Percentiles rank a stretch among this genome's conserved stretches.
These are phyloP conservation scores for Bruguiera gymnorhiza DNA, from an alignment of 345 rosid genomes.

Conservation along the genomic window DNA sequence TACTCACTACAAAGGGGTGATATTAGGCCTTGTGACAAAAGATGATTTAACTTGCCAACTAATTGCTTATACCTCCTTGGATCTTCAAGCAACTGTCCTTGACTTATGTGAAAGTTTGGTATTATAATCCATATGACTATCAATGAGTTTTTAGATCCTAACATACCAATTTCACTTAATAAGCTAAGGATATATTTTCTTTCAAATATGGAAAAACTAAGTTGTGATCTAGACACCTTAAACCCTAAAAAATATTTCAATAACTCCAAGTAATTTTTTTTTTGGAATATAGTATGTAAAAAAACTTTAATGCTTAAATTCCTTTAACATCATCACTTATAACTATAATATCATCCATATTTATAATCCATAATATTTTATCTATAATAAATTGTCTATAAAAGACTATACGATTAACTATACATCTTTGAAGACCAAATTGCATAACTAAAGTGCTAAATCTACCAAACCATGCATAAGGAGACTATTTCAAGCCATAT, in stretches of 20 bases:
- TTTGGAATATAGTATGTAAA: too few relatives aligned
- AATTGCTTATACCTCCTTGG: background rate
- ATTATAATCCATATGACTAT: background rate
- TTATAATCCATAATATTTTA: too few relatives aligned
- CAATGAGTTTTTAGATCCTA: background rate
- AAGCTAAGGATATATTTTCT: background rate
- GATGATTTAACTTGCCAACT: background rate
- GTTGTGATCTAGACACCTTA: background rate
- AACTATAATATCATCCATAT: too few relatives aligned
- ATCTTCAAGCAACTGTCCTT: background rate
- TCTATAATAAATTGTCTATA: too few relatives aligned
- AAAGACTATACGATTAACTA: too few relatives aligned
- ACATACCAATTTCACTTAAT: rapidly evolving
- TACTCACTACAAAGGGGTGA: background rate
- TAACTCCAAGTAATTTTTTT: too few relatives aligned
- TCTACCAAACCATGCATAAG: too few relatives aligned
- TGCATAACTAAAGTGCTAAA: too few relatives aligned
- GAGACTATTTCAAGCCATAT: too few relatives aligned
- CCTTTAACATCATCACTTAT: too few relatives aligned
- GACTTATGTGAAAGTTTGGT: background rate
- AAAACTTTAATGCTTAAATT: too few relatives aligned
- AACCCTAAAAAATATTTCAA: background rate
- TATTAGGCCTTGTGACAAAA: background rate
- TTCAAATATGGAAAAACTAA: background rate
- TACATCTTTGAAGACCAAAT: too few relatives aligned